phyloP scores from a whole-genome alignment of 2,329 filamentous ascomycete species.

The Didymella segeticola region DNA sequence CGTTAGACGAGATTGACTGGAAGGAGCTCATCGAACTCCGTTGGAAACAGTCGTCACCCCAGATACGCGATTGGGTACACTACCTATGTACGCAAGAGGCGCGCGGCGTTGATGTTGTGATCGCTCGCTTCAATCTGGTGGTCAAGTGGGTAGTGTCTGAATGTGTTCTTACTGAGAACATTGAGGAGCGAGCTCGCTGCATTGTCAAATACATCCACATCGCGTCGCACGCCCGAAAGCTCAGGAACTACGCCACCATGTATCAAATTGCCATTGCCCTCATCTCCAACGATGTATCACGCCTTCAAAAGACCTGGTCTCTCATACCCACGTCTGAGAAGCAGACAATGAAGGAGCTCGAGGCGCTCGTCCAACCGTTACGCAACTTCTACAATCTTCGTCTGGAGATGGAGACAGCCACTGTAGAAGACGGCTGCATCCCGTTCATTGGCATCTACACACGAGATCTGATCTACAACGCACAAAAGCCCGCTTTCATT shows the following conservation, averaged over 20 bases:
- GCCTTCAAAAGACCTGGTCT: constrained; percentile 74
- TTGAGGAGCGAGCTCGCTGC: constrained; percentile 76
- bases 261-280: constrained; percentile 81
- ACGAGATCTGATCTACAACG: constrained; percentile 82
- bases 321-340: constrained; percentile 71
- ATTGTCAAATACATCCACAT: constrained; percentile 85
- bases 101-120: constrained; percentile 80
- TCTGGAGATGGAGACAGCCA: constrained; percentile 76
- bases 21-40: constrained; percentile 83
- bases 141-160: constrained; percentile 87
- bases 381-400: constrained; percentile 80
- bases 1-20: constrained; percentile 86
- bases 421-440: constrained; percentile 75
- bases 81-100: constrained; percentile 76
- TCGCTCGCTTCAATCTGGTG: constrained; percentile 86
- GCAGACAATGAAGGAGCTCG: constrained; percentile 71
- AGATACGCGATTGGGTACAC: constrained; percentile 80
- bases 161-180: constrained; percentile 73
- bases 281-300: constrained; percentile 73
- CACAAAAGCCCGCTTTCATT: constrained; percentile 78
- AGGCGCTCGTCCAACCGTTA: constrained; percentile 75
- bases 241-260: constrained; percentile 84
- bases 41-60: constrained; percentile 74
- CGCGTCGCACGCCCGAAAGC: constrained; percentile 74
- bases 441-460: constrained; percentile 84